These are phyloP conservation scores for Mucor velutinosus DNA, from an alignment of 371 early-diverging fungal genomes.

Conservation along the genomic window DNA sequence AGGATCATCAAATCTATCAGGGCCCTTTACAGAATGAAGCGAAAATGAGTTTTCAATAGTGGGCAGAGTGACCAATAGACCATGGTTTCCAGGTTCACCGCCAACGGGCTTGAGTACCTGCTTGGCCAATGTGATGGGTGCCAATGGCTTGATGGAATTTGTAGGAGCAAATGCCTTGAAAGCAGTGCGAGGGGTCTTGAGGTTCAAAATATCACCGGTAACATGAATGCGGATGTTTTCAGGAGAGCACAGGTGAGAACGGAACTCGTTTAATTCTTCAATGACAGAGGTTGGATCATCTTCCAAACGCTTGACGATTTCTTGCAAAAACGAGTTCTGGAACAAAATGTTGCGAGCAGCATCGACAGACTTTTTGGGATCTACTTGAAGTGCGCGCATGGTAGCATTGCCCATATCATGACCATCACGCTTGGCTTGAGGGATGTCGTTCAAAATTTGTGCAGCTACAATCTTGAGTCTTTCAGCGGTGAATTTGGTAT, in stretches of 20 bases:
- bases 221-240: slow-evolving; percentile 66
- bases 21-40: slow-evolving; percentile 51
- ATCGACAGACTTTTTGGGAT: slow-evolving; percentile 54
- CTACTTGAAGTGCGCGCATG: slow-evolving; percentile 51
- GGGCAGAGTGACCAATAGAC: slow-evolving; percentile 59
- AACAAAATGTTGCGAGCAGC: slow-evolving; percentile 53
- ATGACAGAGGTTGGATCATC: slow-evolving; percentile 51
- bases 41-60: slow-evolving; percentile 68
- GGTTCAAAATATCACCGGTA: slow-evolving; percentile 58
- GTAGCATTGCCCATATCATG: slow-evolving; percentile 56
- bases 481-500: slow-evolving; percentile 61
- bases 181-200: slow-evolving; percentile 47
- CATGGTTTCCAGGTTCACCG: slow-evolving; percentile 52
- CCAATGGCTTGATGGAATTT: slow-evolving; percentile 8
- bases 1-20: slow-evolving; percentile 53
- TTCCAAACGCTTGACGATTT: slow-evolving; percentile 54
- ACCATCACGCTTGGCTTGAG: slow-evolving; percentile 65
- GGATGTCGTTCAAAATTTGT: slow-evolving; percentile 66
- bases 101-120: slow-evolving; percentile 56
- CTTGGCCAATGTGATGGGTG: slow-evolving; percentile 54
- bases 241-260: slow-evolving; percentile 57
- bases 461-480: slow-evolving; percentile 63
- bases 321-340: slow-evolving; percentile 58
- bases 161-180: slow-evolving; percentile 45
- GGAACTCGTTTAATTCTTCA: slow-evolving; percentile 53